Conservation (phyloP, 1,139 yeast genomes). For the Magnusiomyces magnusii region DNA sequence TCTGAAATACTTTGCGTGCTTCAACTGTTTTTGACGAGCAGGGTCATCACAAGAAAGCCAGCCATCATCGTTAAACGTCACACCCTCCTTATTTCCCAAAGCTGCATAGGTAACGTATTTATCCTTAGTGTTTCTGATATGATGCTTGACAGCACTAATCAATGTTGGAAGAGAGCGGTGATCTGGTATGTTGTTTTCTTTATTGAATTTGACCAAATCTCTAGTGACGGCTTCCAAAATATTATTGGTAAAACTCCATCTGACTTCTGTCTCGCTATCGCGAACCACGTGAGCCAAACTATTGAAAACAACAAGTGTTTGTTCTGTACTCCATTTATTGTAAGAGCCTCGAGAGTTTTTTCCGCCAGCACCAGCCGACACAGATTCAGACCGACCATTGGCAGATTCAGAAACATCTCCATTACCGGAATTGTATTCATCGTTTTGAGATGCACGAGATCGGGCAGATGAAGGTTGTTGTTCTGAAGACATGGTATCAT, state of each 20-base stretch:
- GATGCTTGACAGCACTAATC: slow-evolving; percentile 5
- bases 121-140: slow-evolving; percentile 5
- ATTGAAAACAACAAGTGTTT: slow-evolving; percentile 2
- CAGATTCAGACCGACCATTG: not conserved
- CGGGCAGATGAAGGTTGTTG: not conserved
- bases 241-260: slow-evolving; percentile 3
- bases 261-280: slow-evolving; percentile 2
- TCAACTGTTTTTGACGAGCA: not conserved
- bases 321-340: slow-evolving; percentile 3
- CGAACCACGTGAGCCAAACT: not conserved
- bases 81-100: slow-evolving; percentile 1
- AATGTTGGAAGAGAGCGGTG: not conserved
- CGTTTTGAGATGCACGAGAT: not conserved
- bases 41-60: slow-evolving; percentile 4
- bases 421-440: not conserved
- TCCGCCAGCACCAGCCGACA: not conserved
- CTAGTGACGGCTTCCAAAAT: slow-evolving; percentile 1
- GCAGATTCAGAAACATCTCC: not conserved
- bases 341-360: slow-evolving; percentile 2
- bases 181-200: not conserved
- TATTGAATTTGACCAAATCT: not conserved
- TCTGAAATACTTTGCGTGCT: slow-evolving; percentile 6
- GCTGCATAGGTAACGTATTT: slow-evolving; percentile 3
- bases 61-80: slow-evolving; percentile 4
- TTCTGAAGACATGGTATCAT: not conserved